Conservation (phyloP, 2,329 filamentous ascomycete species). For the Cordyceps militaris region DNA sequence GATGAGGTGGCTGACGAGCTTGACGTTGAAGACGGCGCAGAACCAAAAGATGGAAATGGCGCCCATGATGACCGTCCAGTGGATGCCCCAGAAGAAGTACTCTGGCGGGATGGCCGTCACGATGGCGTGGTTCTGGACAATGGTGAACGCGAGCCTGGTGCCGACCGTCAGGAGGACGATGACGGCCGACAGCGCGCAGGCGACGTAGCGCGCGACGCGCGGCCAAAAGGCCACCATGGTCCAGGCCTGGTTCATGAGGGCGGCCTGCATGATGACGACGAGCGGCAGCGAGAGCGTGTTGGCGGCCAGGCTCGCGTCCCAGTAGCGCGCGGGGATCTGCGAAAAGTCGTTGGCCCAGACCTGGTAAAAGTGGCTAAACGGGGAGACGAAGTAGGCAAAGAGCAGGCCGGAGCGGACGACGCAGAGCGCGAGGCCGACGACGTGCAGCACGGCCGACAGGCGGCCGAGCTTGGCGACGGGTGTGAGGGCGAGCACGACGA, state of each 20-base stretch:
- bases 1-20: conserved; percentile 41
- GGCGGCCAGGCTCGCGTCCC: conserved; percentile 29
- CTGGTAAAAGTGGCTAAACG: conserved; percentile 55
- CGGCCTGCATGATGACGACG: conserved; percentile 37
- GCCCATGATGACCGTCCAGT: conserved; percentile 33
- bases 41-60: conserved; percentile 43
- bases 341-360: conserved; percentile 48
- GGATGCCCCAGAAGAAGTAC: conserved; percentile 30
- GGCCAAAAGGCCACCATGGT: conserved; percentile 45
- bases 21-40: conserved; percentile 47
- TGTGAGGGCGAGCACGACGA: conserved; percentile 61
- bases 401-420: conserved; percentile 52
- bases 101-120: conserved; percentile 20
- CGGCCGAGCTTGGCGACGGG: conserved; percentile 57
- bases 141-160: conserved; percentile 27
- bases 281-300: conserved; percentile 38
- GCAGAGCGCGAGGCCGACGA: conserved; percentile 52
- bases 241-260: conserved; percentile 47
- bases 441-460: conserved; percentile 59
- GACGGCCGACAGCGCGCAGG: conserved; percentile 27
- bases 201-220: conserved; percentile 23
- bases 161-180: conserved; percentile 28
- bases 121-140: conserved; percentile 30
- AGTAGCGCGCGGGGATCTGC: conserved; percentile 35
- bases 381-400: conserved; percentile 52